phyloP scores from a whole-genome alignment of 2,329 filamentous ascomycete species.

The Rhynchosporium secalis region DNA sequence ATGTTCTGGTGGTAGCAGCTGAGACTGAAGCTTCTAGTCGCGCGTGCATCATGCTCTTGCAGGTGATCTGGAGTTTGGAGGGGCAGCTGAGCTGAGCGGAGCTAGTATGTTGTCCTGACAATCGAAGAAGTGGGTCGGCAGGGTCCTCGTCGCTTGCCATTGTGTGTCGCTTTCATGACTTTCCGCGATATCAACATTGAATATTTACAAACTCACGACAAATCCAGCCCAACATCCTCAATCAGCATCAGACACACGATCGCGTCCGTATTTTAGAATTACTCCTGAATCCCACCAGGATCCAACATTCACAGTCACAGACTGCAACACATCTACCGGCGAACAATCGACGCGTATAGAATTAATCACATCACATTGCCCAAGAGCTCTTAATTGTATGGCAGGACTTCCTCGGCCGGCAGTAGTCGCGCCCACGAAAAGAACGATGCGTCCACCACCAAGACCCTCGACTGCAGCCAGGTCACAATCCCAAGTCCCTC shows the following conservation, averaged over 20 bases:
- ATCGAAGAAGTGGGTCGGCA: slow-evolving; percentile 5
- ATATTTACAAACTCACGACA: slow-evolving; percentile 17
- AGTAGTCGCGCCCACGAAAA: slow-evolving; percentile 49
- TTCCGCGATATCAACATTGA: slow-evolving; percentile 12
- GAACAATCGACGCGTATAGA: slow-evolving; percentile 1
- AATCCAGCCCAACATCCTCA: slow-evolving; percentile 1
- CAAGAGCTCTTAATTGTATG: slow-evolving; percentile 44
- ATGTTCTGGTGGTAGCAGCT: not conserved
- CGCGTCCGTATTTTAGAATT: not conserved
- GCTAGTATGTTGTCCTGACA: slow-evolving; percentile 15
- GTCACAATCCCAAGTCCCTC: slow-evolving; percentile 45
- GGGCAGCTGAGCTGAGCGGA: slow-evolving; percentile 3
- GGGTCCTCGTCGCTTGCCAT: not conserved
- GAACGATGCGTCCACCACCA: slow-evolving; percentile 53
- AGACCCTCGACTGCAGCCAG: slow-evolving; percentile 50
- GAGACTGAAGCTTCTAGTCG: not conserved
- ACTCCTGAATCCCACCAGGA: not conserved
- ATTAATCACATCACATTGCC: not conserved
- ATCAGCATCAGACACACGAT: not conserved
- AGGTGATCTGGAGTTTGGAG: slow-evolving; percentile 1
- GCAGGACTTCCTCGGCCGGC: slow-evolving; percentile 54
- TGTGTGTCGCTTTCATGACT: not conserved
- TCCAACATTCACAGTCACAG: not conserved
- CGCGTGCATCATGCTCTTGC: not conserved
- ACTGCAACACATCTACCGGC: slow-evolving; percentile 11